Conservation (phyloP, 352 stramenopile species). For the Globisporangium nodosum region DNA sequence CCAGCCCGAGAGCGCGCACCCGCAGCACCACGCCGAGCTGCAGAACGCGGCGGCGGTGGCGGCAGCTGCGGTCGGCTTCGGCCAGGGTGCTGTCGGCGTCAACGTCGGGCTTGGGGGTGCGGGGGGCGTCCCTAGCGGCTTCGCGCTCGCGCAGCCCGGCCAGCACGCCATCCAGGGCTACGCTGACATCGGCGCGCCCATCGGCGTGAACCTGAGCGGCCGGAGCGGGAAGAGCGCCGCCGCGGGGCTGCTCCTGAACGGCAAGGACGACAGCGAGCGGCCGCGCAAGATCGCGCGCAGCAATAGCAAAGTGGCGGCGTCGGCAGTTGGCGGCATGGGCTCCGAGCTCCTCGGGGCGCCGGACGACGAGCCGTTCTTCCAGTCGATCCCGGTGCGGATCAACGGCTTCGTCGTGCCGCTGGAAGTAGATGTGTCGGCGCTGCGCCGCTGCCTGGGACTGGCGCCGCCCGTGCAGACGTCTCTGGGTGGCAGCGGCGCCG, state of each 20-base stretch:
- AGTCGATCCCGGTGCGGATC: constrained; percentile 65
- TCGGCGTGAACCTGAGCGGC: constrained; percentile 8
- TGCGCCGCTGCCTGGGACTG: constrained; percentile 36
- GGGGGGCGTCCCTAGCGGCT: constrained; percentile 9
- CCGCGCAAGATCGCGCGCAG: constrained; percentile 43
- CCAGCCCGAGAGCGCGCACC: constrained; percentile 24
- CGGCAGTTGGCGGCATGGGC: not conserved
- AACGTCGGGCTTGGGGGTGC: no score
- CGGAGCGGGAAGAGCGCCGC: constrained; percentile 17
- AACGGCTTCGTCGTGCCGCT: constrained; percentile 67
- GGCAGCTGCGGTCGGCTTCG: constrained; percentile 11
- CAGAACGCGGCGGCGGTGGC: constrained; percentile 5
- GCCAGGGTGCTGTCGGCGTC: constrained; percentile 8
- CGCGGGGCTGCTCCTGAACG: constrained; percentile 10
- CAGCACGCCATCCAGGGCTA: constrained; percentile 33
- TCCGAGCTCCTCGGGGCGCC: constrained; percentile 22
- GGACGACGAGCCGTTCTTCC: constrained; percentile 41
- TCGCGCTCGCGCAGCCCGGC: constrained; percentile 21
- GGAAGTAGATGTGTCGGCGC: constrained; percentile 57
- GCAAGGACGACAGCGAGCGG: constrained; percentile 26
- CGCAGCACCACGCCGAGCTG: constrained; percentile 14
- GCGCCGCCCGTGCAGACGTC: not conserved
- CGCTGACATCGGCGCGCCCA: constrained; percentile 28
- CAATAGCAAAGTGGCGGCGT: not conserved
- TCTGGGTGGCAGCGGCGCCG: constrained; percentile 13